These are phyloP conservation scores for Vigna trinervia DNA, from an alignment of 306 rosid species.

Conservation along the genomic window DNA sequence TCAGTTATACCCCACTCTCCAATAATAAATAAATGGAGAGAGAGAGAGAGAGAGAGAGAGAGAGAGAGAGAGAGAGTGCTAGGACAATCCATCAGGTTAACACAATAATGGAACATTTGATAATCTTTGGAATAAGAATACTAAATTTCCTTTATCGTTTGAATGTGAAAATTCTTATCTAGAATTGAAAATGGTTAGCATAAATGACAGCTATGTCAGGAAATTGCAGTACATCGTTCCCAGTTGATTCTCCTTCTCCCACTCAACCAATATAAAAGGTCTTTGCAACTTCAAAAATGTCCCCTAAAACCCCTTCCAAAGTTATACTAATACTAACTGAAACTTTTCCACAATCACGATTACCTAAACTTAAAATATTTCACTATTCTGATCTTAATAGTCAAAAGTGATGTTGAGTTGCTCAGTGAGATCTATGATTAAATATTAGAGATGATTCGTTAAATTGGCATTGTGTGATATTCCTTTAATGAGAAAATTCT, in stretches of 20 bases:
- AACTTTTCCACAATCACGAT: neutral
- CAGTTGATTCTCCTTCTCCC: neutral
- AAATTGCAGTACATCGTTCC: neutral
- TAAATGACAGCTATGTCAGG: neutral
- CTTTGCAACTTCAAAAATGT: neutral
- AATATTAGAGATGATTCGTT: neutral
- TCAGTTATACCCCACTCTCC: neutral
- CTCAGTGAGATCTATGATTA: neutral
- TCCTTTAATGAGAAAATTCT: too few species aligned
- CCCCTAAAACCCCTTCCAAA: neutral
- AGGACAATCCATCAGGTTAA: conserved; percentile 17
- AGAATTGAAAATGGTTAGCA: neutral
- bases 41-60: neutral
- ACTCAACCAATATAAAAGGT: neutral
- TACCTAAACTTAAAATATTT: neutral
- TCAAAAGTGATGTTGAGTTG: neutral
- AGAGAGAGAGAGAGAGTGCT: neutral
- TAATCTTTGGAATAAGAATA: neutral
- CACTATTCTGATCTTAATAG: neutral
- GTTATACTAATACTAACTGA: neutral
- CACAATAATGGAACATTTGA: neutral
- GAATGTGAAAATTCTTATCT: neutral
- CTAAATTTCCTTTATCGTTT: neutral
- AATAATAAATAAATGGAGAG: neutral
- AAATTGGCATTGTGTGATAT: neutral